Percentiles rank a stretch among this genome's conserved stretches.
Evolutionary conservation across 768 basidiomycete species (phyloP).

Genomic region (Agrocybe pediades): DNA sequence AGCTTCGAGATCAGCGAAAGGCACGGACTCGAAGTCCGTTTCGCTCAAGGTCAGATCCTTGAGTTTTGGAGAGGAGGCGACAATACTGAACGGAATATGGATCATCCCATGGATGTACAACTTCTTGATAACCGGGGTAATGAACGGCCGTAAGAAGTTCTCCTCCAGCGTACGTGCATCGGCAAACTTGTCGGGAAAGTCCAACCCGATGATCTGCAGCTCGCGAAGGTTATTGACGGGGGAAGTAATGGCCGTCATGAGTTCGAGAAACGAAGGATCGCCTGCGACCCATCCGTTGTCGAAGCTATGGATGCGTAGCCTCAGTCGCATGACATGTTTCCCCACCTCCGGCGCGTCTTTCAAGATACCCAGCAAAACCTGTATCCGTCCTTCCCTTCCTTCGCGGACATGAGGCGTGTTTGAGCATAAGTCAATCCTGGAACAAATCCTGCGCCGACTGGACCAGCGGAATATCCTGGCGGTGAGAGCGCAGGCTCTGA

Average conservation of each 20-base stretch:
- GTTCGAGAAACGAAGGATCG: conserved; percentile 3
- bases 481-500: conserved; percentile 1
- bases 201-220: conserved; percentile 1
- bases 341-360: conserved; percentile 3
- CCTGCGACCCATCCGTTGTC: conserved; percentile 8
- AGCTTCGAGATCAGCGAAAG: neutral
- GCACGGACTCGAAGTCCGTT: neutral
- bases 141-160: conserved; percentile 7
- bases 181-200: conserved; percentile 7
- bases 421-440: conserved; percentile 1
- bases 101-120: conserved; percentile 1
- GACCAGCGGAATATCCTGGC: conserved; percentile 1
- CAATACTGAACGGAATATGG: conserved; percentile 5
- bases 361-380: conserved; percentile 4
- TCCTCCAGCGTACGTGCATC: conserved; percentile 4
- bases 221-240: neutral
- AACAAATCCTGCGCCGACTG: conserved; percentile 1
- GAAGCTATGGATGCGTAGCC: neutral
- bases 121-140: neutral
- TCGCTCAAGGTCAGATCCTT: conserved; percentile 1
- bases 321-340: conserved; percentile 4
- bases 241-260: conserved; percentile 2
- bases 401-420: neutral
- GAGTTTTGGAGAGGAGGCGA: conserved; percentile 2
- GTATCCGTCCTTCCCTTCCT: neutral